Evolutionary conservation across 371 early-diverging fungal genomes (phyloP).

Genomic region (Mucor circinelloides): DNA sequence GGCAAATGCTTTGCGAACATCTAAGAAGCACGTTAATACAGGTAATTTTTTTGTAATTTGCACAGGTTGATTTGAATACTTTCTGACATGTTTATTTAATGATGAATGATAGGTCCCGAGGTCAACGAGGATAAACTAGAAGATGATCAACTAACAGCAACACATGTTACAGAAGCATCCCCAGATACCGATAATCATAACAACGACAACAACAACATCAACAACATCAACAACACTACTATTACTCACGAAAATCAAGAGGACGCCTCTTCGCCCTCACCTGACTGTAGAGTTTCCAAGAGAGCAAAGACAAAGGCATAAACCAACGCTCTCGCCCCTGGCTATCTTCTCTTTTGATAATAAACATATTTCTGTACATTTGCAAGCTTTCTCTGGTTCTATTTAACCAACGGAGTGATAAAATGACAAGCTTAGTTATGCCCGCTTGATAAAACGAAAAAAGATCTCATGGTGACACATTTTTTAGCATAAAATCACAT

Average conservation of each 20-base stretch:
- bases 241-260: background rate
- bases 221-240: background rate
- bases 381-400: background rate
- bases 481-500: conserved; percentile 2
- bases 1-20: conserved; percentile 25
- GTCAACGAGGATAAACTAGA: background rate
- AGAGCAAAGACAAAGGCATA: background rate
- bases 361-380: conserved; percentile 1
- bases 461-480: background rate
- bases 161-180: background rate
- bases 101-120: background rate
- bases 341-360: background rate
- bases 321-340: background rate
- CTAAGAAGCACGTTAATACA: conserved; percentile 13
- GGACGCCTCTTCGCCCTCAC: background rate
- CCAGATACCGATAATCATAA: background rate
- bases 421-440: background rate
- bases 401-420: background rate
- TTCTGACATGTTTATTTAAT: background rate
- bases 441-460: background rate
- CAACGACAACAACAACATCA: background rate
- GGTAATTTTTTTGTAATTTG: background rate
- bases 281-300: background rate
- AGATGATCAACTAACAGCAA: background rate
- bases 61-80: background rate